Evolutionary conservation across 495 filamentous ascomycete species (phyloP), one percentile per base, ranked within the genome.

Genomic region (Astrothelium macrocarpum): DNA sequence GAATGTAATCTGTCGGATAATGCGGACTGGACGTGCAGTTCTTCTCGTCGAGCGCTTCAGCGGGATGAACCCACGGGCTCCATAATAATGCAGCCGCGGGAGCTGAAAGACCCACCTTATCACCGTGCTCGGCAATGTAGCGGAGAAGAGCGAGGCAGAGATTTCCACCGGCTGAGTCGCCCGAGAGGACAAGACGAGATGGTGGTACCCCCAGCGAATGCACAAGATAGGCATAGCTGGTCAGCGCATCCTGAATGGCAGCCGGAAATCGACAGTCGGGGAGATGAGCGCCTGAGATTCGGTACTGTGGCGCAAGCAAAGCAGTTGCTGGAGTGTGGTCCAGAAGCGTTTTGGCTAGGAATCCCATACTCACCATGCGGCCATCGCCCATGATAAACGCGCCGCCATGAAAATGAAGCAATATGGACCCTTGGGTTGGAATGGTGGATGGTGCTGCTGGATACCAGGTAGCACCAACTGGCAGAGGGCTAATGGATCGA

Each of bases 341-440:
- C 53, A 72, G 59, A 1, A 79, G 63, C 0, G 71, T 72, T 28
- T 63, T 59, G 0, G 74, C 68, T 4, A 76, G 63, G 60, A 72
- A 77, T 0, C 74, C 77, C 11, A 72, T 68, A 61, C 73, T 76
- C n/a, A 68, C 65, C 29, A 70, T 71, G 10, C 75, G 64, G n/a
- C 73, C 73, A 67, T 75, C 71, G 61, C 75, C 70, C 59, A 79
- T 49, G 26, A 80, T 74, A 64, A 72, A 84, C 12, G 75, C 78
- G 28, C 81, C 81, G 53, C 80, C 79, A 65, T 82, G 81, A 62
- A 83, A 72, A 65, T 83, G 78, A 20, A 84, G 73, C 3, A 78
- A 66, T n/a, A 82, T 69, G 34, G 34, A 14, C 23, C 10, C 59
- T 59, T 1, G n/a, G 23, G 4, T 66, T 64, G 10, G 32, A 26